Conservation (phyloP, 352 stramenopile genomes). For the Lagenidium giganteum region DNA sequence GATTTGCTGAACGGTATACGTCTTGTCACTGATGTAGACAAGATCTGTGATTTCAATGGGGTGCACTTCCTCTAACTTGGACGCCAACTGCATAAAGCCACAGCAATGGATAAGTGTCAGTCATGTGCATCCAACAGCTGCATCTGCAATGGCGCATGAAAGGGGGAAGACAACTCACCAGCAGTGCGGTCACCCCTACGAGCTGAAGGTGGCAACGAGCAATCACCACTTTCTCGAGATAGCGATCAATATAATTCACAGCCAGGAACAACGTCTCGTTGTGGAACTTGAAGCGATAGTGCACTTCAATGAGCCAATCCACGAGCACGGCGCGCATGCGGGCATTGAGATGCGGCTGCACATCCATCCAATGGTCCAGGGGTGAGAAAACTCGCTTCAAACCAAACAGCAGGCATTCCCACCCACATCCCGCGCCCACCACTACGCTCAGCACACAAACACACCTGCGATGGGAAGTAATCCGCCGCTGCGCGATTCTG, state of each 20-base stretch:
- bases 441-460: too few species aligned
- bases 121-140: neutral
- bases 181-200: slow-evolving; percentile 93
- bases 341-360: slow-evolving; percentile 29
- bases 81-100: slow-evolving; percentile 67
- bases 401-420: too few species aligned
- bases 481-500: slow-evolving; percentile 3
- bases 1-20: slow-evolving; percentile 87
- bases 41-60: slow-evolving; percentile 95
- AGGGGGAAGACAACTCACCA: slow-evolving; percentile 40
- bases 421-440: too few species aligned
- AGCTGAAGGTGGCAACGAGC: slow-evolving; percentile 95
- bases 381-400: too few species aligned
- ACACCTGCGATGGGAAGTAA: slow-evolving; percentile 8
- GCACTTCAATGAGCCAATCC: slow-evolving; percentile 92
- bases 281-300: slow-evolving; percentile 98
- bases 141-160: slow-evolving; percentile 1
- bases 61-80: slow-evolving; percentile 99
- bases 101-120: neutral
- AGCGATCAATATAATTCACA: slow-evolving; percentile 98
- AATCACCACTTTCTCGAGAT: slow-evolving; percentile 87
- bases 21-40: slow-evolving; percentile 97
- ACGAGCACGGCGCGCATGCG: slow-evolving; percentile 72
- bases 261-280: slow-evolving; percentile 97
- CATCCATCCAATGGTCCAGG: too few species aligned